Evolutionary conservation across 768 basidiomycete species (phyloP).

Genomic region (Heimioporus sp.): DNA sequence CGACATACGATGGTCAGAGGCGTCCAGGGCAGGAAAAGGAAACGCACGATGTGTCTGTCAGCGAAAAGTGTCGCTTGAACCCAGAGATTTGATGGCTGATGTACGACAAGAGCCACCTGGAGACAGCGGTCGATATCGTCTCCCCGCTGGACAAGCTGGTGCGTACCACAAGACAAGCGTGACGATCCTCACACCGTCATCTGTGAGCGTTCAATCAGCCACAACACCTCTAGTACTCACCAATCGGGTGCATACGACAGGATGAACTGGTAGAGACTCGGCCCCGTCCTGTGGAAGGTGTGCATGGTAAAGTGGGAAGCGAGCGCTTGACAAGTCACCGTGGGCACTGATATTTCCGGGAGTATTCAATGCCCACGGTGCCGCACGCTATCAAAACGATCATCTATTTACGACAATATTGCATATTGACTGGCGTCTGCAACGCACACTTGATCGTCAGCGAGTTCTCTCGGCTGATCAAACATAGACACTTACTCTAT

Average conservation of each 20-base stretch:
- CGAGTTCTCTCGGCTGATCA: no score
- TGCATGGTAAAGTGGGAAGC: no score
- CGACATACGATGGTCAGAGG: not conserved
- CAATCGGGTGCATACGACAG: constrained; percentile 75
- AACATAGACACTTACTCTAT: no score
- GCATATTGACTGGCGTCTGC: no score
- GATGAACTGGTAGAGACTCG: constrained; percentile 16
- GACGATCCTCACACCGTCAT: constrained; percentile 48
- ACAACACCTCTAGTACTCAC: constrained; percentile 36
- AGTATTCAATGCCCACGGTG: no score
- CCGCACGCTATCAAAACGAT: no score
- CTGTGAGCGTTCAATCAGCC: not conserved
- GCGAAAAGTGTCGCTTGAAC: constrained; percentile 75
- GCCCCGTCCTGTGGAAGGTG: constrained; percentile 9
- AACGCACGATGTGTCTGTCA: constrained; percentile 71
- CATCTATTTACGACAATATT: no score
- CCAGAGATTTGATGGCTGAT: constrained; percentile 56
- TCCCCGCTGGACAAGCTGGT: not conserved
- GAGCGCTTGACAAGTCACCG: no score
- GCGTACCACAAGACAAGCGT: constrained; percentile 62
- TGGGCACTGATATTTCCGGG: no score
- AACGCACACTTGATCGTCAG: no score
- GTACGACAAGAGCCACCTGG: constrained; percentile 55
- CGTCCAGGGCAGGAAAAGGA: not conserved
- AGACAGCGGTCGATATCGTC: not conserved